Conservation (phyloP, 305 asterid genomes). For the Fraxinus sp. region DNA sequence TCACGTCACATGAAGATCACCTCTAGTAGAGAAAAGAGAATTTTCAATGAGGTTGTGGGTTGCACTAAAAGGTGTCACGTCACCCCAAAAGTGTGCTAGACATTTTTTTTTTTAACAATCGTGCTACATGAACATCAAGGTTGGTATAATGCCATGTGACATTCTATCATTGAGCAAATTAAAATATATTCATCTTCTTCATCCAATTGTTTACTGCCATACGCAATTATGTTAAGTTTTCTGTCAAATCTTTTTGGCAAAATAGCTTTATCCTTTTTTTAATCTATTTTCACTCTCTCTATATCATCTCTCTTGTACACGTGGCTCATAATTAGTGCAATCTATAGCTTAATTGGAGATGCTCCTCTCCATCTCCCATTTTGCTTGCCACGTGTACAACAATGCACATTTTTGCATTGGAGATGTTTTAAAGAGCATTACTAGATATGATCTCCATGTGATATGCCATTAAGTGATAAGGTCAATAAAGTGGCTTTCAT, state of each 20-base stretch:
- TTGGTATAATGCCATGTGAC: neutral
- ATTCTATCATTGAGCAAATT: neutral
- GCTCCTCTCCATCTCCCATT: neutral
- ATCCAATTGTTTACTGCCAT: too few relatives aligned
- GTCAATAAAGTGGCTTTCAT: neutral
- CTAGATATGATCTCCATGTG: neutral
- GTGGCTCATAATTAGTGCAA: neutral
- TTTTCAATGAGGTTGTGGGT: neutral
- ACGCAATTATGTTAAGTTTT: neutral
- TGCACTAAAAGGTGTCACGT: neutral
- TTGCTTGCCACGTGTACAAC: neutral
- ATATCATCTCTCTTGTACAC: neutral
- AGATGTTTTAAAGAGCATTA: neutral
- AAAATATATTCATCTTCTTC: neutral
- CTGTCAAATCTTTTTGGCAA: neutral
- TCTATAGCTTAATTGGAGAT: neutral
- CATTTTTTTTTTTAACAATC: neutral
- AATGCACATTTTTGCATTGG: neutral
- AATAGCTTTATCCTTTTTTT: neutral
- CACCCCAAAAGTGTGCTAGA: neutral
- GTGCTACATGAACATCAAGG: neutral
- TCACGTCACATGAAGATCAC: neutral
- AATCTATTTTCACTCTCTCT: neutral
- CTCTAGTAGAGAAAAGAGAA: neutral
- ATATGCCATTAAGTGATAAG: neutral